Evolutionary conservation across 441 rosid genomes (phyloP).

Genomic region (Erodium moschatum): DNA sequence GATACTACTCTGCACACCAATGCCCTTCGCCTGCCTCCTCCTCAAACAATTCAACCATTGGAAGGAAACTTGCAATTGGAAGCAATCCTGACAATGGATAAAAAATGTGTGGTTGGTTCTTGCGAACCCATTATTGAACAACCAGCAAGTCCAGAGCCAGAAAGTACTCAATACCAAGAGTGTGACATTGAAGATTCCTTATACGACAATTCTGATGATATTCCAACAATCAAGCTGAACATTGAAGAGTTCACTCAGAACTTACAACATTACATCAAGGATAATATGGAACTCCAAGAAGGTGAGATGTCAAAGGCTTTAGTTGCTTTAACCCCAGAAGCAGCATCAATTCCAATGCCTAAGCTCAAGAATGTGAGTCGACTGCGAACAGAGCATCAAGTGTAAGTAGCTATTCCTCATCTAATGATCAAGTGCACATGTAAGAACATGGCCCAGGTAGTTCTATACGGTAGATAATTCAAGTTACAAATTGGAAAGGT

Average conservation of each 20-base stretch:
- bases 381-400: constrained; percentile 90
- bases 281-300: constrained; percentile 65
- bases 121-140: constrained; percentile 70
- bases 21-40: constrained; percentile 35
- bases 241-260: constrained; percentile 50
- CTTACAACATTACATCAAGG: constrained; percentile 54
- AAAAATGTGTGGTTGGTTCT: constrained; percentile 23
- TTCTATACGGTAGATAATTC: background rate
- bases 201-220: constrained; percentile 63
- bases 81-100: background rate
- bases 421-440: background rate
- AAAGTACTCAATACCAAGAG: constrained; percentile 32
- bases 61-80: constrained; percentile 27
- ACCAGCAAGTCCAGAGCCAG: constrained; percentile 74
- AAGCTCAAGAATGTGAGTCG: constrained; percentile 71
- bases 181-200: constrained; percentile 64
- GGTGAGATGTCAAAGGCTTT: constrained; percentile 77
- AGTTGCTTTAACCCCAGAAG: constrained; percentile 68
- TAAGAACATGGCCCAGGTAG: background rate
- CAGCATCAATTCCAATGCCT: constrained; percentile 62
- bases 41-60: constrained; percentile 29
- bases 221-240: constrained; percentile 72
- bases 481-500: background rate
- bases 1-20: constrained; percentile 28
- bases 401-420: constrained; percentile 51